Base-by-base conservation (phyloP, 805 yeast species). In the Lipomyces japonicus region DNA sequence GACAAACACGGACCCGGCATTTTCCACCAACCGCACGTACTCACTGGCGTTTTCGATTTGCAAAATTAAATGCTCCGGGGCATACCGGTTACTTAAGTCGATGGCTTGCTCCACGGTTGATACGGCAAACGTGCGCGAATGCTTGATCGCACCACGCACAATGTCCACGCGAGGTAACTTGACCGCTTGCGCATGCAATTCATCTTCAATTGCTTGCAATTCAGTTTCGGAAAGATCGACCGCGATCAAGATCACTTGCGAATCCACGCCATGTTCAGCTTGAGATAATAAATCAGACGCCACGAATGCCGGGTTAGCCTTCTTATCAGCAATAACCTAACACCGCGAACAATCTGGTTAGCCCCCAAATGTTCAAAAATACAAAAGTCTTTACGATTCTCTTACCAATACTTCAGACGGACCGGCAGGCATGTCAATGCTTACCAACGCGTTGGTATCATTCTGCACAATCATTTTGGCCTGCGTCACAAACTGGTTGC, bases 341-440 rank as follows among this genome's bases (percentile, higher is more conserved):
- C 19, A 22, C 2, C 24, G 24, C 24, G 10, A 37, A 21, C 21
- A 37, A 12, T 39, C 28, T 18, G 7, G 23, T 39, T 23, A 12
- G n/a, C 24, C 14, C 28, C 16, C 3, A 9, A 19, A n/a, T 18
- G n/a, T n/a, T n/a, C n/a, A n/a, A 28, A 10, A 10, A 10, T 10
- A 14, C 32, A 28, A 28, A 28, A 14, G 14, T 14, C 9, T 9
- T n/a, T 28, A 10, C 12, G 32, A 10, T 14, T 10, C 10, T 9
- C 42, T 21, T 22, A 91, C 99, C 52, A 93, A 75, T 22, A 93
- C 99, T 71, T 93, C 99, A 45, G 95, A 86, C 25, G 99, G 99
- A 7, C 99, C 99, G 23, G 99, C 99, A 43, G 99, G 99, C 97
- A 93, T 91, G 69, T 93, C 99, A 61, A 93, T 93, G 16, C 96